Evolutionary conservation across 1,139 yeast genomes (phyloP).

Genomic region (Saccharomyces hybrid): DNA sequence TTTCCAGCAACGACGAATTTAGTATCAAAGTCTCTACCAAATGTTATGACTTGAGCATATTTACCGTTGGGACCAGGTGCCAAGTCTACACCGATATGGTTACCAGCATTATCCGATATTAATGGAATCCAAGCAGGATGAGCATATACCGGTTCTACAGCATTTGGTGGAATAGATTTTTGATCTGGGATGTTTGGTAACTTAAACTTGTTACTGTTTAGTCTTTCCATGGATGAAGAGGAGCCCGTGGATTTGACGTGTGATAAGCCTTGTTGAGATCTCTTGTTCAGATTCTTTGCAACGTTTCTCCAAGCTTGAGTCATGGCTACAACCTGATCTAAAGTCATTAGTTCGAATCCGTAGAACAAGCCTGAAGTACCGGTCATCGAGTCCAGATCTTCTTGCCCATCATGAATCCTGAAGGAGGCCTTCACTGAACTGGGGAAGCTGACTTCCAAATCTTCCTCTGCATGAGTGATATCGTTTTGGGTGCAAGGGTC

Average conservation of each 20-base stretch:
- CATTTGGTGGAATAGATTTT: conserved; percentile 64
- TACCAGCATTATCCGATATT: conserved; percentile 80
- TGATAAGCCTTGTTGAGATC: conserved; percentile 4
- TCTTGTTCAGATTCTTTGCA: conserved; percentile 39
- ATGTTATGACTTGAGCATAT: conserved; percentile 81
- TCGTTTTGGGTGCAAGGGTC: conserved; percentile 60
- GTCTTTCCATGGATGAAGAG: conserved; percentile 4
- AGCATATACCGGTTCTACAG: conserved; percentile 66
- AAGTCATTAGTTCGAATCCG: conserved; percentile 55
- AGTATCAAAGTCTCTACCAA: conserved; percentile 84
- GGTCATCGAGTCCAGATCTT: conserved; percentile 40
- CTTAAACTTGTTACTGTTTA: conserved; percentile 25
- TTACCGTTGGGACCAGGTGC: conserved; percentile 72
- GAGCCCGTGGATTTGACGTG: conserved; percentile 2
- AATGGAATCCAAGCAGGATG: conserved; percentile 89
- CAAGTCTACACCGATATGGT: conserved; percentile 81
- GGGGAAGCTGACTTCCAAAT: conserved; percentile 50
- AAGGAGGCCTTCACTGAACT: conserved; percentile 52
- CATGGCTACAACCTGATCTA: conserved; percentile 56
- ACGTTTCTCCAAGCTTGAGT: conserved; percentile 65
- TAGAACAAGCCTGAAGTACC: conserved; percentile 55
- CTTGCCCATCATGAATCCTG: conserved; percentile 64
- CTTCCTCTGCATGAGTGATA: conserved; percentile 55
- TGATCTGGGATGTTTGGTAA: conserved; percentile 47
- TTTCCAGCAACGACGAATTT: conserved; percentile 69